Evolutionary conservation across 2,329 filamentous ascomycete species (phyloP), one percentile per base, ranked within the genome.

Genomic region (Akanthomyces dipterigenus): DNA sequence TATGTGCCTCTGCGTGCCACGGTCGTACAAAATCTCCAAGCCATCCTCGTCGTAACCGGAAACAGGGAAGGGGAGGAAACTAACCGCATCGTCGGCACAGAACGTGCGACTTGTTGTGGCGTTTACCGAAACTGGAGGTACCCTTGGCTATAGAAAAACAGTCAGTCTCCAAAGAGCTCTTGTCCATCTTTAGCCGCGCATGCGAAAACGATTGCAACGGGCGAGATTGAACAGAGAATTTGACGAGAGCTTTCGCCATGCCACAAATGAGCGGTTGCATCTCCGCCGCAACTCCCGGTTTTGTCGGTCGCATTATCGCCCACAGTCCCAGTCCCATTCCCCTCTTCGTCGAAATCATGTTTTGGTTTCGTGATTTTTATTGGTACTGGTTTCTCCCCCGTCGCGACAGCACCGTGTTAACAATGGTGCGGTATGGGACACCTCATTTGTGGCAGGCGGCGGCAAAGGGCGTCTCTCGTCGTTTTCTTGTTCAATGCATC

Each of bases 51-150:
- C 31, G 45, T 18, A 63, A 57, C 56, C 45, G 60, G 62, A 64
- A 61, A 63, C 61, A 56, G 46, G 53, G 46, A 53, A 28, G 48
- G 60, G 65, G 50, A 56, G 65, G 59, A n/a, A n/a, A 91, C 90
- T 86, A 82, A 95, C 91, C 93, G 87, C 92, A 97, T 83, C 93
- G 93, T 87, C 93, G 89, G 90, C 93, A 97, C 81, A 97, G 84
- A 79, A 89, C 92, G 88, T 97, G 93, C 85, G 92, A 91, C 88
- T 96, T 96, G 88, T 93, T 96, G 86, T 96, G 91, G 87, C 91
- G 78, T 76, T 81, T 81, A 76, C 79, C 79, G 73, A 81, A 81
- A 73, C 79, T 81, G 73, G 79, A 81, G 71, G 80, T 82, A 78
- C 80, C 80, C 80, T 82, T 82, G 71, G 80, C 80, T 82, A 69